Base-by-base conservation (phyloP, 805 yeast species). In the Trichomonascus vanleenenianus region DNA sequence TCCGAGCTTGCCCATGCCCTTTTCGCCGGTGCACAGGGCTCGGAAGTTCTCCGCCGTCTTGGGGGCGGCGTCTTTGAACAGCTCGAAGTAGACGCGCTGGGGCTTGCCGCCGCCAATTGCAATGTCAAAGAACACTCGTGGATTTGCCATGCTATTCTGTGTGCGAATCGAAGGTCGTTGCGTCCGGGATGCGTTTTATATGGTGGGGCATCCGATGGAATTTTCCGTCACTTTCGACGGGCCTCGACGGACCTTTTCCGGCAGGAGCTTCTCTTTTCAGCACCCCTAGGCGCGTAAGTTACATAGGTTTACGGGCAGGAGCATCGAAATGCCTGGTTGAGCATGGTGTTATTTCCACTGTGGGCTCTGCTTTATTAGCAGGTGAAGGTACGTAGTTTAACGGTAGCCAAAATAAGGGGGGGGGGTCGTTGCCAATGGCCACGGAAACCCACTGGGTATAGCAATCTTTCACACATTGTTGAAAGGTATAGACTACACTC, bases 41-140 rank as follows among this genome's bases (percentile, higher is more conserved):
- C 87, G 75, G 72, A 89, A 89, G 68, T 89, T 89, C 58, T 85
- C 95, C 9, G 91, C 83, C 1, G 96, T 87, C 61, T 79, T 83
- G 43, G 96, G 96, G 10, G 83, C 95, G 27, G 83, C 73, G 50
- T 59, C 63, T 38, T 45, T 52, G 51, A 69, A 74, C 40, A 91
- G 71, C 61, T 86, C 88, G 61, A 91, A 80, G 10, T 81, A 83
- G 38, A 85, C 74, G 57, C 95, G 78, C 31, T 97, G 97, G 47
- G 75, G 72, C 3, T 77, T 68, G 46, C 68, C 72, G 19, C 76
- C 84, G 43, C 83, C 91, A 52, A 86, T 79, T 6, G 89, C 66
- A 54, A 91, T 73, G 58, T 91, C 96, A 54, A 91, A 81, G 61
- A 64, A 88, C 12, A 83, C 84, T 63, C 76, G 82, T 44, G 82